phyloP scores from a whole-genome alignment of 1,139 yeast species.

The Yamadazyma aaseri region DNA sequence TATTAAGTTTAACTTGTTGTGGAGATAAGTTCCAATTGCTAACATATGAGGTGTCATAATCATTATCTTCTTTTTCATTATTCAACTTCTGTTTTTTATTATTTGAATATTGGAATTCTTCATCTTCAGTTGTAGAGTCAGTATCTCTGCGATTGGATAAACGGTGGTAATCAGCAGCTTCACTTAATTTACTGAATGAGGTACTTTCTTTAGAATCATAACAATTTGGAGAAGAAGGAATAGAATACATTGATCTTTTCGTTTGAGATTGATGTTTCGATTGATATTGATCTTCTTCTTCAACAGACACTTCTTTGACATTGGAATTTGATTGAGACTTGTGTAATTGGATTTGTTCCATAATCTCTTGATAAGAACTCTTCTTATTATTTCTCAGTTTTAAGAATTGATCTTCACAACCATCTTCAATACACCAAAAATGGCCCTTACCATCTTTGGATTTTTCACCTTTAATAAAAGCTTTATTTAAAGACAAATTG shows the following conservation, averaged over 20 bases:
- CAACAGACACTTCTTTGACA: not conserved
- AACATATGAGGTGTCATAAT: constrained; percentile 34
- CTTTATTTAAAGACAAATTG: constrained; percentile 79
- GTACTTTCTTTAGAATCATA: constrained; percentile 11
- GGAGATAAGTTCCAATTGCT: constrained; percentile 13
- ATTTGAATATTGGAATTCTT: no score
- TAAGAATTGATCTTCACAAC: constrained; percentile 78
- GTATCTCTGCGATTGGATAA: constrained; percentile 10
- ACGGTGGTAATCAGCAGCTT: constrained; percentile 9
- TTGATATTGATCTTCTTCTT: no score
- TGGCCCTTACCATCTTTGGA: constrained; percentile 97
- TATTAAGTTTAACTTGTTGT: constrained; percentile 6
- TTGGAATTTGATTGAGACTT: constrained; percentile 6
- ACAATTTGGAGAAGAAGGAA: constrained; percentile 37
- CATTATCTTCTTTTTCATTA: constrained; percentile 8
- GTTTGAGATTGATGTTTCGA: constrained; percentile 5
- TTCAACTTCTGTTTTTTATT: constrained; percentile 5
- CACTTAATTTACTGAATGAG: constrained; percentile 7
- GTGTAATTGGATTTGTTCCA: constrained; percentile 38
- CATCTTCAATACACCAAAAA: constrained; percentile 88
- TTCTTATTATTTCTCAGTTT: constrained; percentile 56
- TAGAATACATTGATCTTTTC: constrained; percentile 22
- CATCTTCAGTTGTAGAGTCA: constrained; percentile 8
- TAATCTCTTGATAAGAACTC: constrained; percentile 44
- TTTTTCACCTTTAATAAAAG: constrained; percentile 85